Percentiles rank a stretch among this genome's conserved stretches.
phyloP scores from a whole-genome alignment of 2,329 filamentous ascomycete species.

The Aspergillus floridensis region DNA sequence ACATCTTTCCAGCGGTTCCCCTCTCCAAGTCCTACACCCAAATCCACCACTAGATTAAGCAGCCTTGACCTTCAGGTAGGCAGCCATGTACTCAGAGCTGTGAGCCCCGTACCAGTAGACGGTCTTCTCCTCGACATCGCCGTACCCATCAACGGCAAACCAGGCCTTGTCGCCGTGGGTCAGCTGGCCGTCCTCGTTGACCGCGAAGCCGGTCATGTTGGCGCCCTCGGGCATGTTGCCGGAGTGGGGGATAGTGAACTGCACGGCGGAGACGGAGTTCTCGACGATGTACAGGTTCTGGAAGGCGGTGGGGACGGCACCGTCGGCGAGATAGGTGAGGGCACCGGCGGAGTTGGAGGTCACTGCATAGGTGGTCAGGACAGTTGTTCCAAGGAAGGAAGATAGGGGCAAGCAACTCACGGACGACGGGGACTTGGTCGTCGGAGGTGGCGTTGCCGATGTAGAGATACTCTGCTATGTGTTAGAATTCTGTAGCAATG shows the following conservation, averaged over 20 bases:
- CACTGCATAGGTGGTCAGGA: conserved; percentile 16
- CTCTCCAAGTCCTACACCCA: neutral
- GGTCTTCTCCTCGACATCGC: conserved; percentile 19
- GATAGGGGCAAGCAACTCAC: conserved; percentile 15
- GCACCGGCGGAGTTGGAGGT: conserved; percentile 18
- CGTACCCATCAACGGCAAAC: conserved; percentile 28
- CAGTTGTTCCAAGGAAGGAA: neutral
- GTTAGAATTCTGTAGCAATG: neutral
- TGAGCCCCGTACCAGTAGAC: conserved; percentile 30
- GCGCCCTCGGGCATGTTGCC: conserved; percentile 24
- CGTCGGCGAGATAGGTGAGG: conserved; percentile 26
- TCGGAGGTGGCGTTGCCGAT: conserved; percentile 20
- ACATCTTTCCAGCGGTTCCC: neutral
- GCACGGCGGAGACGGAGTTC: conserved; percentile 20
- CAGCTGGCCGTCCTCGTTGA: conserved; percentile 27
- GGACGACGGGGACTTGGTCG: conserved; percentile 26
- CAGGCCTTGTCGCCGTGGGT: conserved; percentile 25
- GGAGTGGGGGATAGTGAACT: conserved; percentile 29
- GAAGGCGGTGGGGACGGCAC: conserved; percentile 25
- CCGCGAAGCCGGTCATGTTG: conserved; percentile 24
- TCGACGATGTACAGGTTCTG: conserved; percentile 30
- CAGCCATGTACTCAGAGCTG: conserved; percentile 19
- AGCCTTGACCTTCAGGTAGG: conserved; percentile 25
- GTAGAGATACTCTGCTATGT: conserved; percentile 21
- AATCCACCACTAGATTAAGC: neutral